These are phyloP conservation scores for Penicillium samsonianum DNA, from an alignment of 495 filamentous ascomycete genomes.

Conservation along the genomic window DNA sequence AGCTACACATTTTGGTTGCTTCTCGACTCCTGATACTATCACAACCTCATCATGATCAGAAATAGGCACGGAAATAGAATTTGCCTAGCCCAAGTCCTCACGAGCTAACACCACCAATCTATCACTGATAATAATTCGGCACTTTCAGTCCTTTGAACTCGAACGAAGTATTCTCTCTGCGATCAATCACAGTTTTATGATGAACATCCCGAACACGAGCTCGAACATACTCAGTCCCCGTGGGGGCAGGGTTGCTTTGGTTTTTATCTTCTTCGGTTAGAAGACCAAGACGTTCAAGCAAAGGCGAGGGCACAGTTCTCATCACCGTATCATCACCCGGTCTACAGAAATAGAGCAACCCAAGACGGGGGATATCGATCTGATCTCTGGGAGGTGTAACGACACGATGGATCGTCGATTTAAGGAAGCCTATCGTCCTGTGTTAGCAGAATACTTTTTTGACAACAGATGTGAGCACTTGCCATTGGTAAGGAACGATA, in stretches of 20 bases:
- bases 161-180: conserved; percentile 40
- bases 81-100: not conserved
- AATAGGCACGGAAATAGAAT: not conserved
- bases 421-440: conserved; percentile 36
- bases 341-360: conserved; percentile 49
- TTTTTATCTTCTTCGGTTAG: conserved; percentile 36
- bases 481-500: conserved; percentile 45
- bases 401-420: conserved; percentile 52
- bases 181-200: conserved; percentile 38
- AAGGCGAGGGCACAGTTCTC: conserved; percentile 44
- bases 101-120: not conserved
- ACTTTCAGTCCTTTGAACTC: conserved; percentile 47
- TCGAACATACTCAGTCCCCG: conserved; percentile 49
- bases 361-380: conserved; percentile 44
- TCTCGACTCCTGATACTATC: not conserved
- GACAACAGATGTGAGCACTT: not conserved
- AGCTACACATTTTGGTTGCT: not conserved
- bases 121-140: conserved; percentile 38
- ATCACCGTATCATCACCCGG: conserved; percentile 43
- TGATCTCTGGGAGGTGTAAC: conserved; percentile 50
- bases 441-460: not conserved
- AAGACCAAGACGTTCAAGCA: conserved; percentile 50
- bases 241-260: conserved; percentile 27
- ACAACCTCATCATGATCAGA: not conserved
- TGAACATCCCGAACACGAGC: conserved; percentile 49